phyloP scores from a whole-genome alignment of 495 filamentous ascomycete genomes.

The Bathelium albidoporum region DNA sequence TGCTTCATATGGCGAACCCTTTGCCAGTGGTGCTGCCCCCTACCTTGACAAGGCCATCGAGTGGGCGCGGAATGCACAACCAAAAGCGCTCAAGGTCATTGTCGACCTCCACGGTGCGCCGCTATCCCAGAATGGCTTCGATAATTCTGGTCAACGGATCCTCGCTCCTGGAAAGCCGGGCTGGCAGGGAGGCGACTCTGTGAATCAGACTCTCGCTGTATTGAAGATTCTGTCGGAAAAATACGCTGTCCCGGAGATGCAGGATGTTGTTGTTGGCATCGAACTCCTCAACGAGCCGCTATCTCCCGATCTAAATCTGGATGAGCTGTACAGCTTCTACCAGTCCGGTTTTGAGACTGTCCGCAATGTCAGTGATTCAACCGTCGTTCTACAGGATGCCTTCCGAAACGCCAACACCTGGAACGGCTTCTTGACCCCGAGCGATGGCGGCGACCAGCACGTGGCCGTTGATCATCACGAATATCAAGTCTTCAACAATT shows the following conservation, averaged over 20 bases:
- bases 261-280: conserved; percentile 58
- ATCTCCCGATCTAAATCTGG: conserved; percentile 39
- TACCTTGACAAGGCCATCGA: conserved; percentile 38
- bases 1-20: conserved; percentile 36
- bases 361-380: conserved; percentile 40
- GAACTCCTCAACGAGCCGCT: conserved; percentile 65
- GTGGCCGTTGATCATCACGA: conserved; percentile 42
- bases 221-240: conserved; percentile 47
- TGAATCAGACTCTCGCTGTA: conserved; percentile 46
- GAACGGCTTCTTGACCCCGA: conserved; percentile 35
- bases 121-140: conserved; percentile 33
- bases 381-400: conserved; percentile 57
- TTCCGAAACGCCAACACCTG: conserved; percentile 39
- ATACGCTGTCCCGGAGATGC: conserved; percentile 42
- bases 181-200: conserved; percentile 52
- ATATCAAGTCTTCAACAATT: conserved; percentile 39
- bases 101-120: conserved; percentile 42
- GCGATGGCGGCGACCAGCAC: conserved; percentile 29
- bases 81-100: conserved; percentile 32
- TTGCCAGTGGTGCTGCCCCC: conserved; percentile 36
- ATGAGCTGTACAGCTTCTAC: conserved; percentile 51
- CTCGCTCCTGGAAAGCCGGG: conserved; percentile 11
- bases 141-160: conserved; percentile 30
- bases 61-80: conserved; percentile 33
- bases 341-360: conserved; percentile 49